Conservation (phyloP, 1,284 basidiomycete genomes). For the Amylostereum areolatum region DNA sequence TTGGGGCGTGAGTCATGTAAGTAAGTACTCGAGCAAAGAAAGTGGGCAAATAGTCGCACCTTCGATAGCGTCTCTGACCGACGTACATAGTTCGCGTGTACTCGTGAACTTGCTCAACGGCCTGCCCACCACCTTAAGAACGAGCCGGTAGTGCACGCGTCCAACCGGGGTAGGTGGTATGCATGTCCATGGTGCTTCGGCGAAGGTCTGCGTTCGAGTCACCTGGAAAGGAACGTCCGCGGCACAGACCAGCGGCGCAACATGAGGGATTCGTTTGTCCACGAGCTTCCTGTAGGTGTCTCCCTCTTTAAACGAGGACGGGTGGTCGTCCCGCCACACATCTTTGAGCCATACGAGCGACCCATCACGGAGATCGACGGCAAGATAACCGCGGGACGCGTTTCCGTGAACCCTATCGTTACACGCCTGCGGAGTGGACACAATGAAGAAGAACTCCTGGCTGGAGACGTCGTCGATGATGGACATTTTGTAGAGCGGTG, state of each 20-base stretch:
- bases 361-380: background rate
- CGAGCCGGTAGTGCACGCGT: background rate
- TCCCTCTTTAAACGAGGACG: background rate
- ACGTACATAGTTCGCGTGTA: background rate
- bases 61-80: constrained; percentile 2
- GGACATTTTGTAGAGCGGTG: background rate
- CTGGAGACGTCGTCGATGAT: background rate
- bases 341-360: background rate
- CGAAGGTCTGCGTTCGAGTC: background rate
- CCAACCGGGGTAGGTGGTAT: too few species aligned
- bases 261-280: background rate
- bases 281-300: background rate
- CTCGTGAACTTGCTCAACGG: background rate
- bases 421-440: background rate
- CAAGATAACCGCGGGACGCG: background rate
- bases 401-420: background rate
- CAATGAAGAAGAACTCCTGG: background rate
- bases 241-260: background rate
- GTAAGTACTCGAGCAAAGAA: background rate
- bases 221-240: background rate
- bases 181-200: too few species aligned
- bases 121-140: background rate
- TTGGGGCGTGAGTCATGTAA: background rate
- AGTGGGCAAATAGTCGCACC: constrained; percentile 1
- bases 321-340: background rate